Evolutionary conservation across 257 asterid genomes (phyloP).

Genomic region (Solanum commersonii): DNA sequence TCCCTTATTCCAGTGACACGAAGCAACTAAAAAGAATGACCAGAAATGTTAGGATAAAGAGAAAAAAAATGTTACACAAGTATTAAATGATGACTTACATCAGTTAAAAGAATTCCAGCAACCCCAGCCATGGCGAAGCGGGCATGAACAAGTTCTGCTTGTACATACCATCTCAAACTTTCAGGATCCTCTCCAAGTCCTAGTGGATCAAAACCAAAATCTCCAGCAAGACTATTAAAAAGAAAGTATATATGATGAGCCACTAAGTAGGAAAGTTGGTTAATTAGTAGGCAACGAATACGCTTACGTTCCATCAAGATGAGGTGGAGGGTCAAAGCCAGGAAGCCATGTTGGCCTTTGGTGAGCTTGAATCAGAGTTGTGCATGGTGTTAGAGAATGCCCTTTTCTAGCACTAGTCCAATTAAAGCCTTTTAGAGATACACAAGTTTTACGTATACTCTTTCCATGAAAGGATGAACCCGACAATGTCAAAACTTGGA

Average conservation of each 20-base stretch:
- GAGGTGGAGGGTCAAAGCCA: constrained; percentile 81
- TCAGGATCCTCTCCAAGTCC: constrained; percentile 92
- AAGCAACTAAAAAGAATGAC: constrained; percentile 41
- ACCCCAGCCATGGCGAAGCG: constrained; percentile 98
- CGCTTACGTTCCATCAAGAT: constrained; percentile 85
- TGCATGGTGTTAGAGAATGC: constrained; percentile 7
- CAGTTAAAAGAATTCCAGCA: constrained; percentile 75
- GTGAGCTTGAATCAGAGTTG: constrained; percentile 42
- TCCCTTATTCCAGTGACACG: constrained; percentile 59
- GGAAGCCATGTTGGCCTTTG: constrained; percentile 91
- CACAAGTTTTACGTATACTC: constrained; percentile 10
- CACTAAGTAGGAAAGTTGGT: neutral
- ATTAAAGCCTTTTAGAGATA: constrained; percentile 13
- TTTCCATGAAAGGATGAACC: constrained; percentile 30
- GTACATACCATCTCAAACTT: constrained; percentile 81
- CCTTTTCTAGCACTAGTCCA: constrained; percentile 22
- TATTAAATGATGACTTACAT: constrained; percentile 25
- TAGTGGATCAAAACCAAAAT: constrained; percentile 83
- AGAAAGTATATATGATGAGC: neutral
- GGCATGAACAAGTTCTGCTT: constrained; percentile 86
- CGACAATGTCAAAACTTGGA: constrained; percentile 34
- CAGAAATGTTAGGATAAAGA: neutral
- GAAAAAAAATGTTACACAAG: neutral
- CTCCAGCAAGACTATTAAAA: constrained; percentile 60
- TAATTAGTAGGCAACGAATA: neutral